phyloP scores from a whole-genome alignment of 495 filamentous ascomycete genomes.

The Lasiosphaeris hirsuta region DNA sequence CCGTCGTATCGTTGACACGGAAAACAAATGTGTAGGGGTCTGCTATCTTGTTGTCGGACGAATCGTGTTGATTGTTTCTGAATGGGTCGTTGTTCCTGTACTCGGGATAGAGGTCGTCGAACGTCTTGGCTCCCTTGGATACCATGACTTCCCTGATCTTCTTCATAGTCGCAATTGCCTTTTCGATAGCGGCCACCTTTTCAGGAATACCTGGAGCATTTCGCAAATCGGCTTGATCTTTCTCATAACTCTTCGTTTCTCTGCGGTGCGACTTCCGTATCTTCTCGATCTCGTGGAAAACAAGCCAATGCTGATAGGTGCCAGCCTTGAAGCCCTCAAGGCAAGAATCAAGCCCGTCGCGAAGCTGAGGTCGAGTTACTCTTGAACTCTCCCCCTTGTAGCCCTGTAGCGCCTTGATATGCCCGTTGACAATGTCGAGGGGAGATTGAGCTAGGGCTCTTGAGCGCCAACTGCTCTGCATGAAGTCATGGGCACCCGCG shows the following conservation, averaged over 20 bases:
- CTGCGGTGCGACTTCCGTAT: constrained; percentile 11
- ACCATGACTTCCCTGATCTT: constrained; percentile 51
- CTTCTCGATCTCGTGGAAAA: constrained; percentile 33
- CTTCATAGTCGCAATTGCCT: constrained; percentile 48
- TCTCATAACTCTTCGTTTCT: constrained; percentile 28
- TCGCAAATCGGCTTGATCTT: constrained; percentile 22
- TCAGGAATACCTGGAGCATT: constrained; percentile 38
- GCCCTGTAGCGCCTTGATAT: constrained; percentile 44
- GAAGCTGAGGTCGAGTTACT: constrained; percentile 11
- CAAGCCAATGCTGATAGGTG: constrained; percentile 53
- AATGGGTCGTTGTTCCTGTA: constrained; percentile 10
- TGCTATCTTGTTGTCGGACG: neutral
- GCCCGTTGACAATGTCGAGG: constrained; percentile 53
- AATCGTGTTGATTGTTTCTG: neutral
- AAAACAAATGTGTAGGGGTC: constrained; percentile 51
- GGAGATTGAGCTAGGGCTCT: constrained; percentile 39
- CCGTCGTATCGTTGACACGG: constrained; percentile 46
- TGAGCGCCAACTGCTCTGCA: constrained; percentile 22
- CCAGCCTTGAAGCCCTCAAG: constrained; percentile 42
- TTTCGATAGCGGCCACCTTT: constrained; percentile 50
- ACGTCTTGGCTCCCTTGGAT: constrained; percentile 59
- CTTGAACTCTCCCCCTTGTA: constrained; percentile 36
- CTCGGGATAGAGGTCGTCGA: constrained; percentile 59
- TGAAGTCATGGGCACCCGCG: constrained; percentile 26
- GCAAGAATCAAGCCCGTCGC: constrained; percentile 36